These are phyloP conservation scores for Neurospora sp. DNA, from an alignment of 495 filamentous ascomycete species.

Conservation along the genomic window DNA sequence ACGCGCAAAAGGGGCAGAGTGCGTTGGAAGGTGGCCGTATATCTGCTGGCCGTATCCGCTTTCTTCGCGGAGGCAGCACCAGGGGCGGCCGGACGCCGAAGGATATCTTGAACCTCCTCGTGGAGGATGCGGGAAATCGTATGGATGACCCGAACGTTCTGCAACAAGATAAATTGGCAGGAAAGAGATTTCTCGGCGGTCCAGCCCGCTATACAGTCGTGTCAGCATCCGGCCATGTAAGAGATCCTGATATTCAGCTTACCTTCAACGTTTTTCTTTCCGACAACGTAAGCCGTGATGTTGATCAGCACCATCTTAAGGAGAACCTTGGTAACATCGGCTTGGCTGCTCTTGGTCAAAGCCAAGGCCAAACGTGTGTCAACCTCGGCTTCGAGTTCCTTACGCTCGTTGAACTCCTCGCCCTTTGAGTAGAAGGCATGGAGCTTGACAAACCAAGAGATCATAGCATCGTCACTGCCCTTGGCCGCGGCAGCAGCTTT, in stretches of 20 bases:
- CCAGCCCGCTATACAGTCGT: slow-evolving; percentile 16
- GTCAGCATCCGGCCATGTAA: slow-evolving; percentile 13
- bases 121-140: slow-evolving; percentile 62
- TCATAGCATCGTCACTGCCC: slow-evolving; percentile 36
- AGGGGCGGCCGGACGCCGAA: slow-evolving; percentile 6
- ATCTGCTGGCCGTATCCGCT: slow-evolving; percentile 8
- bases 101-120: slow-evolving; percentile 13
- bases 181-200: slow-evolving; percentile 38
- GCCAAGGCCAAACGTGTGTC: slow-evolving; percentile 64
- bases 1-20: slow-evolving; percentile 29
- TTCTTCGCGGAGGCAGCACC: neutral
- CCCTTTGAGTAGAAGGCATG: slow-evolving; percentile 78
- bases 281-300: slow-evolving; percentile 69
- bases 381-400: slow-evolving; percentile 81
- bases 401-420: slow-evolving; percentile 54
- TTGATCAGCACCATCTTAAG: slow-evolving; percentile 79
- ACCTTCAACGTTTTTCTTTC: slow-evolving; percentile 52
- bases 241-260: slow-evolving; percentile 19
- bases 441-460: slow-evolving; percentile 77
- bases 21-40: slow-evolving; percentile 15
- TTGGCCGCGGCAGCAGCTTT: slow-evolving; percentile 7
- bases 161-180: slow-evolving; percentile 61
- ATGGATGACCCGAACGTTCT: slow-evolving; percentile 76
- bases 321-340: slow-evolving; percentile 49
- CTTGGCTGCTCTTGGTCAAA: slow-evolving; percentile 40